Base-by-base conservation (phyloP, 2,329 filamentous ascomycete species). In the Xylariales sp. region DNA sequence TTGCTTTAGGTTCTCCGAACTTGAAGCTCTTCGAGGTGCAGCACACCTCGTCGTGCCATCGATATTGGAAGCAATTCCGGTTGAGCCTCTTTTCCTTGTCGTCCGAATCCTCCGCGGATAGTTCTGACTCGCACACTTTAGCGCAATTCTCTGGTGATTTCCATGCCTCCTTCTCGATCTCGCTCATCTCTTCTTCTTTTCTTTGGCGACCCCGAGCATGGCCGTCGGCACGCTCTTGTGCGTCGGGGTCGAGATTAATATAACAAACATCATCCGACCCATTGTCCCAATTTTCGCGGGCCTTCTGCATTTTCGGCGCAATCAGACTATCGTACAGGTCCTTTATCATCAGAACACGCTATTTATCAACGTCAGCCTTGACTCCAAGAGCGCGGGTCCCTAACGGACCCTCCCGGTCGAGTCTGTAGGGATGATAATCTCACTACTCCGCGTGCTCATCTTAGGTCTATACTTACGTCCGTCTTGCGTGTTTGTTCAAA, bases 281-380 rank as follows among this genome's bases (percentile, higher is more conserved):
- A 71, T 88, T 87, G 73, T 87, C 83, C 85, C 85, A 88, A 57
- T 86, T 79, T 8, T 83, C 78, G 16, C 83, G 81, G 45, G 75
- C 73, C 4, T 78, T 71, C 36, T 79, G 75, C 69, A 87, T 77
- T 34, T 82, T 80, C 1, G 81, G 83, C 1, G 77, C 79, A 64
- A 87, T 81, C 66, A 87, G 82, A 58, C 81, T 77, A 3, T 84
- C 72, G 72, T 85, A 88, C 39, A 87, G 72, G 64, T 87, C 85
- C 65, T 78, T 79, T 65, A 86, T 82, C 61, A 83, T 77, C 48
- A 86, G 75, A 23, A 80, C 78, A 41, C 79, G 75, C 83, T 85
- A 65, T 61, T 14, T 49, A 16, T 28, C 59, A 57, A 53, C 23
- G 73, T 75, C 70, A 70, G 66, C 36, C 52, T 3, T 2, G 7